Conservation (phyloP, 305 asterid species). For the Fraxinus paxiana region DNA sequence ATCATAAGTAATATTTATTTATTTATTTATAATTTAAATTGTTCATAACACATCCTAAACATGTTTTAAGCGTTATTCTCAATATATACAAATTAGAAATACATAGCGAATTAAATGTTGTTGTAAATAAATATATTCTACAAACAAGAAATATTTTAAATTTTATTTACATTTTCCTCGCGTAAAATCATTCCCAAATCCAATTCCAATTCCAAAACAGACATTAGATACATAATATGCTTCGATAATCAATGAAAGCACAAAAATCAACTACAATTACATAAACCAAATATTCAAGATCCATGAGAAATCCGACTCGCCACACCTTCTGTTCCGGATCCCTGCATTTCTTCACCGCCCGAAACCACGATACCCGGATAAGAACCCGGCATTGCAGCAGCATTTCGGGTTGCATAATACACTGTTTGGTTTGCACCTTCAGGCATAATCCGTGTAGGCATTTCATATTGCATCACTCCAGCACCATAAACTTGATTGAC, state of each 20-base stretch:
- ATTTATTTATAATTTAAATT: no score
- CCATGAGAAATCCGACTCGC: constrained; percentile 56
- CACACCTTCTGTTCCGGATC: constrained; percentile 38
- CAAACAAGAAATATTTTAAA: neutral
- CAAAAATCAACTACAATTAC: neutral
- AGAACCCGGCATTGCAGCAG: constrained; percentile 43
- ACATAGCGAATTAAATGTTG: neutral
- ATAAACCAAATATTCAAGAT: constrained; percentile 20
- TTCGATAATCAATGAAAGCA: neutral
- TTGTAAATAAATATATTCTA: neutral
- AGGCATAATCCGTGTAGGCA: constrained; percentile 38
- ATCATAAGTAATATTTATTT: no score
- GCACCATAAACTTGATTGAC: constrained; percentile 51
- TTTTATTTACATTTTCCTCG: neutral
- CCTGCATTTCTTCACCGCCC: constrained; percentile 62
- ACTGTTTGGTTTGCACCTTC: constrained; percentile 45
- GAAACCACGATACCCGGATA: constrained; percentile 55
- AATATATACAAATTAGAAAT: neutral
- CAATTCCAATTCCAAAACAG: no score
- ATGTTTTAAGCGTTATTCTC: neutral
- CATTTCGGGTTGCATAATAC: constrained; percentile 55
- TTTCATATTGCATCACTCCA: constrained; percentile 48
- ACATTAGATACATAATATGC: neutral
- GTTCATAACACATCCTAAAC: neutral
- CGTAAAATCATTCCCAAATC: neutral